Percentiles rank a stretch among this genome's conserved stretches.
phyloP scores from a whole-genome alignment of 352 stramenopile species.

The Pythium folliculosum region DNA sequence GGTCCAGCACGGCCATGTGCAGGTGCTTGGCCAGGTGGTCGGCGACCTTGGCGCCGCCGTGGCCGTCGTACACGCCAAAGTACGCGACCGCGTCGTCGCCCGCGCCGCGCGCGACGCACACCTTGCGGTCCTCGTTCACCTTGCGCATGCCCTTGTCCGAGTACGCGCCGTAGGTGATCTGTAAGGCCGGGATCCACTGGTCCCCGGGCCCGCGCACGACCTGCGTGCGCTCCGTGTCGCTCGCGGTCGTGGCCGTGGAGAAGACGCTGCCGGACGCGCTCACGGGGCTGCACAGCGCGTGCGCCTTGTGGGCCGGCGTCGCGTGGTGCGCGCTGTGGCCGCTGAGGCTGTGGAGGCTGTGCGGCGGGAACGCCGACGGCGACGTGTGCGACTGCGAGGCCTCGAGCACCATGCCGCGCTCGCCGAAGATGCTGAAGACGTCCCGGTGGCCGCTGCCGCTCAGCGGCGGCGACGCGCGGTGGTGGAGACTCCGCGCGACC shows the following conservation, averaged over 20 bases:
- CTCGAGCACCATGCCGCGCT: constrained; percentile 75
- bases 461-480: constrained; percentile 40
- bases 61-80: constrained; percentile 86
- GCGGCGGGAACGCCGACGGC: neutral
- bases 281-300: constrained; percentile 32
- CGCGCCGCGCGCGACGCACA: constrained; percentile 49
- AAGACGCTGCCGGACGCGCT: constrained; percentile 70
- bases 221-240: constrained; percentile 72
- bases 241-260: constrained; percentile 71
- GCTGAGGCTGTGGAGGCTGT: neutral
- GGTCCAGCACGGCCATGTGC: constrained; percentile 57
- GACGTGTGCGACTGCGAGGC: constrained; percentile 29
- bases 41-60: constrained; percentile 69
- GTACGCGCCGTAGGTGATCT: constrained; percentile 67
- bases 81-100: constrained; percentile 68
- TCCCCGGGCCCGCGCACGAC: constrained; percentile 46
- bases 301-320: neutral
- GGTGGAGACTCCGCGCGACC: constrained; percentile 46
- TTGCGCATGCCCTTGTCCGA: constrained; percentile 78
- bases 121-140: constrained; percentile 73
- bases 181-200: constrained; percentile 54
- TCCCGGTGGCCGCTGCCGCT: constrained; percentile 56
- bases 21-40: constrained; percentile 67
- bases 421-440: constrained; percentile 86
- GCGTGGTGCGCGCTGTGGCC: neutral